Evolutionary conservation across 768 basidiomycete species (phyloP), one percentile per base, ranked within the genome.

Genomic region (Phlebiopsis gigantea): DNA sequence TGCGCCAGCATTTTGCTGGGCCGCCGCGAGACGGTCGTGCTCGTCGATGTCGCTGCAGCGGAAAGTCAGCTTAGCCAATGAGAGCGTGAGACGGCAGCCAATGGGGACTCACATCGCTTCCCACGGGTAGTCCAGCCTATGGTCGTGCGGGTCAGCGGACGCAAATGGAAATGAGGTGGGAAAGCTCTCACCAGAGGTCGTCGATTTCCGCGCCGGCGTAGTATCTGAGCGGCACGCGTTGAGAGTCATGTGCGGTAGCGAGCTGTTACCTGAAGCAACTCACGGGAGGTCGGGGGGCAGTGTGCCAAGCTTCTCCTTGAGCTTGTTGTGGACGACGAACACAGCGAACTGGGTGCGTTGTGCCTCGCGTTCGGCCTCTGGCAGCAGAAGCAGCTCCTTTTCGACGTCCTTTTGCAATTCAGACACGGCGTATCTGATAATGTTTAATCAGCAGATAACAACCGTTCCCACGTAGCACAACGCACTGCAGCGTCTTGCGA

Each of bases 271-370:
- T 9, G 30, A 58, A 48, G 24, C 51, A 24, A 72, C 83, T 67
- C 67, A 92, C 88, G 78, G 80, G 25, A 78, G 76, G 57, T 82
- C 81, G 1, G 75, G 63, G 2, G 93, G 90, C 34, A 99, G 73
- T 45, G 82, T 72, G 25, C 84, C 94, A 31, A 85, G 68, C 74
- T 99, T 99, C 29, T 77, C 75, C 73, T 98, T 98, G 59, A 84
- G 76, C 75, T 98, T 98, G 77, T 94, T 92, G 72, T 94, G 90
- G 24, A 95, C 91, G 46, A 98, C 96, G 66, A 98, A 99, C 61
- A 98, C 77, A 1, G 83, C 95, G 58, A 99, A 93, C 68, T 88
- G 77, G 25, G 96, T 94, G 4, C 78, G 74, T 7, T 72, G 69
- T 0, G 79, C 80, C n/a, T 87, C 82, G 50, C 87, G 85, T 62